Evolutionary conservation across 2,329 filamentous ascomycete species (phyloP), one percentile per base, ranked within the genome.

Genomic region (Fusarium newnesense): DNA sequence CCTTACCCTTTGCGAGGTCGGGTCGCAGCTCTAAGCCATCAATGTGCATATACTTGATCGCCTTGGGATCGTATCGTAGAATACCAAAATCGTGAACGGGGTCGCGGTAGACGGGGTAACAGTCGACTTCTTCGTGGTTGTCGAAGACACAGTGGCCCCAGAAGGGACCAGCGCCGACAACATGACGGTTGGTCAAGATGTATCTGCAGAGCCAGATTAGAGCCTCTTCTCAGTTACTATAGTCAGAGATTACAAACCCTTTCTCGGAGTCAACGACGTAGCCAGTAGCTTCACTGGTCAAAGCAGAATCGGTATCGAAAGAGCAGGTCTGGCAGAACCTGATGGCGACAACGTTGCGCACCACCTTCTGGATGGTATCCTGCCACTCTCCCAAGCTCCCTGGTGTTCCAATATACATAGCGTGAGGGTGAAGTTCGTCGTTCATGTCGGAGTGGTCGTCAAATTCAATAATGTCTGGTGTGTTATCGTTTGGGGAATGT

Each of bases 111-210:
- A 99, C 95, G 13, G 96, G 96, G 80, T 95, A 94, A 53, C 97
- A 96, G 81, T 99, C 96, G 77, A 96, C 96, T 86, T 97, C 89
- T 75, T 99, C 96, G 83, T 99, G 96, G 81, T 99, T 99, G 82
- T 99, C 97, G 81, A 99, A 99, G 76, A 99, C 95, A 81, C 94
- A 95, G 84, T 97, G 98, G 53, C 96, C 96, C 93, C 96, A 98
- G 83, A 99, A 99, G 2, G 96, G 96, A 2, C 96, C 96, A 2
- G 96, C 89, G 73, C 96, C 95, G 46, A 98, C 96, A 37, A 99
- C 96, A 84, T 99, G 96, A 67, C 94, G 90, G 81, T 96, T 96
- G 16, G 94, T 96, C 81, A 96, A 83, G 77, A 96, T 96, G 80
- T 95, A 95, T 77, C 88, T 88, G 71, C 52, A 26, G 18, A 4